A percentile compares a stretch with the other conserved stretches of the same genome.
These are phyloP conservation scores for Lizonia empirigonia DNA, from an alignment of 2,329 filamentous ascomycete genomes.

Conservation along the genomic window DNA sequence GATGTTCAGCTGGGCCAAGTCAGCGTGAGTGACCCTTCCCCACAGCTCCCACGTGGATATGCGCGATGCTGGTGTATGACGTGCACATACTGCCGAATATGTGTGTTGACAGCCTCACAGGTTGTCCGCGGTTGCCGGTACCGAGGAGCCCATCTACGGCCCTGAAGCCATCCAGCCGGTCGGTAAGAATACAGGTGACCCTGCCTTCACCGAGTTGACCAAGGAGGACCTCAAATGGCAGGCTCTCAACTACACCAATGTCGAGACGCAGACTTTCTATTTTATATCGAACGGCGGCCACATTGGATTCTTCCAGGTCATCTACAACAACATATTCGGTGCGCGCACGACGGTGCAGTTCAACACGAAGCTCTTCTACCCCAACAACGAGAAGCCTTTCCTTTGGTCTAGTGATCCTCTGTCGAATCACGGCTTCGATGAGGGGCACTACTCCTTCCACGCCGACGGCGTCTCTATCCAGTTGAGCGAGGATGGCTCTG, in stretches of 20 bases:
- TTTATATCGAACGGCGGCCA: slow-evolving; percentile 78
- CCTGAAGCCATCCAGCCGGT: slow-evolving; percentile 86
- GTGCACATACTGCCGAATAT: slow-evolving; percentile 2
- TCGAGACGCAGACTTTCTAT: slow-evolving; percentile 97
- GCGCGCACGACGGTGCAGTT: slow-evolving; percentile 91
- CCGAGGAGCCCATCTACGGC: slow-evolving; percentile 94
- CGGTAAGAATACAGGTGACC: slow-evolving; percentile 76
- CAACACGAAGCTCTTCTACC: slow-evolving; percentile 89
- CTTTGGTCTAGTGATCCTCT: slow-evolving; percentile 86
- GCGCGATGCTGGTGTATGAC: slow-evolving; percentile 21
- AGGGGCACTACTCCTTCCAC: slow-evolving; percentile 81
- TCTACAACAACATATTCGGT: slow-evolving; percentile 95
- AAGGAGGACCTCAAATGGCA: slow-evolving; percentile 84
- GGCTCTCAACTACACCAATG: slow-evolving; percentile 79
- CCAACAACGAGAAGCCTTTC: slow-evolving; percentile 71
- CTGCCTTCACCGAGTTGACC: slow-evolving; percentile 78
- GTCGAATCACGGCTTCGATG: slow-evolving; percentile 79
- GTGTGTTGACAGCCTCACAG: slow-evolving; percentile 46
- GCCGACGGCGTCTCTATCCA: slow-evolving; percentile 85
- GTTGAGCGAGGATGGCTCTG: slow-evolving; percentile 80
- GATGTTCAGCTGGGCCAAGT: slow-evolving; percentile 95
- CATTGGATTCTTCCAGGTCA: slow-evolving; percentile 82
- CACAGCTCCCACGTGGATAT: slow-evolving; percentile 22
- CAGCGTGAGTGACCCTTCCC: slow-evolving; percentile 67
- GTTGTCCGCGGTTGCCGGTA: slow-evolving; percentile 82